These are phyloP conservation scores for Prunus kanzakura DNA, from an alignment of 306 rosid genomes.

Conservation along the genomic window DNA sequence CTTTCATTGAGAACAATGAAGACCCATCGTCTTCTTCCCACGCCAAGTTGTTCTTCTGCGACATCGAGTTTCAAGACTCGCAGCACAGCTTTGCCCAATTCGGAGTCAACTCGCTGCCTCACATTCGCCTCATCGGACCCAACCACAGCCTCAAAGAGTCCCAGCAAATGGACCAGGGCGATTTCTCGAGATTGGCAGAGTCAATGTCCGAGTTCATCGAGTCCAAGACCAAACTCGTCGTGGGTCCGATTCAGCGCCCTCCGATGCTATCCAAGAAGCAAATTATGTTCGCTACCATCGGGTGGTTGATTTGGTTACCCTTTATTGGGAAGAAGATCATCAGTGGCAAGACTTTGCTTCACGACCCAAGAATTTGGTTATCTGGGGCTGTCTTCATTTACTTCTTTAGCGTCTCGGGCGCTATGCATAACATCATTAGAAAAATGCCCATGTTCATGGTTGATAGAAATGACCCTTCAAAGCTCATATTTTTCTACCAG, in stretches of 20 bases:
- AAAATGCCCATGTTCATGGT: constrained; percentile 87
- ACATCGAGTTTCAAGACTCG: constrained; percentile 78
- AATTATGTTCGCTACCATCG: constrained; percentile 29
- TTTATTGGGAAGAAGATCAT: constrained; percentile 49
- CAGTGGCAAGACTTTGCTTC: constrained; percentile 65
- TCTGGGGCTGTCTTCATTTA: constrained; percentile 70
- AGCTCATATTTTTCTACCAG: constrained; percentile 82
- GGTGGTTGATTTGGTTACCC: constrained; percentile 39
- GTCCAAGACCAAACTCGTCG: constrained; percentile 49
- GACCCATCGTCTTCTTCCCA: constrained; percentile 42
- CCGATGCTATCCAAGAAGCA: constrained; percentile 63
- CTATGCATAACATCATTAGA: constrained; percentile 91
- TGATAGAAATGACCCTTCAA: constrained; percentile 71
- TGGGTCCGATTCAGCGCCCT: constrained; percentile 81
- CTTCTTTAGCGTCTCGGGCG: constrained; percentile 91
- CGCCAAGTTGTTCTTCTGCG: constrained; percentile 68
- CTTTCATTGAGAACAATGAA: constrained; percentile 59
- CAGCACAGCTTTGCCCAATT: constrained; percentile 62
- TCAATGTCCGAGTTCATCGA: constrained; percentile 85
- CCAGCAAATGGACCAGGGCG: constrained; percentile 76
- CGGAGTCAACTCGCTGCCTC: constrained; percentile 87
- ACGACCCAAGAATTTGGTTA: constrained; percentile 71
- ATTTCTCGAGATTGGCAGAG: constrained; percentile 73
- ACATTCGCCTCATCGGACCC: constrained; percentile 69
- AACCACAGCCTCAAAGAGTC: constrained; percentile 54